Evolutionary conservation across 2,329 filamentous ascomycete genomes (phyloP), one percentile per base, ranked within the genome.

Genomic region (Basipetospora chlamydospora): DNA sequence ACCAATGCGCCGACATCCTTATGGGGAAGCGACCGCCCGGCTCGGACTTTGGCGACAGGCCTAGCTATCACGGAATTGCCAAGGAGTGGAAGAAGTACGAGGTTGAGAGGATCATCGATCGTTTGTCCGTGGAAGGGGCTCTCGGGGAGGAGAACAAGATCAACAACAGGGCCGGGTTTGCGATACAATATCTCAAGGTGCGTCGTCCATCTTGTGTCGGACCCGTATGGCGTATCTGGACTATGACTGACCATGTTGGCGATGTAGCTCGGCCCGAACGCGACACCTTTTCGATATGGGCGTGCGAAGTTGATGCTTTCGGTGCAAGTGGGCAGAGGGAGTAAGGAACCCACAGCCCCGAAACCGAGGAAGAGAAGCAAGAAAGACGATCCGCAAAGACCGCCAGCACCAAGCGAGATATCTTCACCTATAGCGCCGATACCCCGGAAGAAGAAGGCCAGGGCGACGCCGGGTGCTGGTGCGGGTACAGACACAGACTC

Each of bases 1-100:
- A 77, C 12, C 80, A 92, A 50, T 87, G 84, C 51, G 74, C 83
- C n/a, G 86, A 95, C 48, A 69, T 92, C 25, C 73, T 95, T 44
- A 69, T 79, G 43, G 90, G 87, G 6, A 75, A 69, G 40, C 30
- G 37, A 12, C 12, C 29, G 29, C 17, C 25, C 6, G 26, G 10
- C n/a, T n/a, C 8, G 10, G 26, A 25, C 12, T 31, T 28, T 11
- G 23, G n/a, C 15, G 12, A 26, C 15, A n/a, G 11, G n/a, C 9
- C 21, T 13, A 16, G 17, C 32, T 21, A 77, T 40, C 77, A 75
- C 53, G 85, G 84, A 11, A 66, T 69, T 28, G 86, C 81, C 11
- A 73, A 70, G 42, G 63, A 72, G 12, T 59, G 93, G 46, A 77
- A 80, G 40, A 75, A 80, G 47, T 73, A 77, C 25, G 83, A 92